A percentile compares a stretch with the other conserved stretches of the same genome.
phyloP scores from a whole-genome alignment of 257 asterid species.

The Scutellaria barbata region DNA sequence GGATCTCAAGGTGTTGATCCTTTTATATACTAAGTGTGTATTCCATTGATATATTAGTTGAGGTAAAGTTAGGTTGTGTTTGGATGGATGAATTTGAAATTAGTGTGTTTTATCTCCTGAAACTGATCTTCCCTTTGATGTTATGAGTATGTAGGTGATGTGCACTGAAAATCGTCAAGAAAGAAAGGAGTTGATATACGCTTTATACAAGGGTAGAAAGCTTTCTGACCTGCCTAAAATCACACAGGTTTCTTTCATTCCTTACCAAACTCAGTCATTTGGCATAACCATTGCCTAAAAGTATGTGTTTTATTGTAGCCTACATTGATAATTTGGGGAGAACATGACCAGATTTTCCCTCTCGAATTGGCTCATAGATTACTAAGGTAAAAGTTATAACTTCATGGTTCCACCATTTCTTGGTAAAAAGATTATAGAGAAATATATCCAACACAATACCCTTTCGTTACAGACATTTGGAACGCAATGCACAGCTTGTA shows the following conservation, averaged over 20 bases:
- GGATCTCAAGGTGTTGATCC: too few relatives aligned
- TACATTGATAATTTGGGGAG: slow-evolving; percentile 82
- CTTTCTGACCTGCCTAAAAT: slow-evolving; percentile 74
- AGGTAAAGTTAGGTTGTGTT: too few relatives aligned
- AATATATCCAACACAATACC: background rate
- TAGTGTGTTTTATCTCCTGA: background rate
- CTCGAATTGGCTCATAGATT: slow-evolving; percentile 73
- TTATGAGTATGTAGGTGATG: slow-evolving; percentile 60
- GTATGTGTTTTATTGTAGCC: slow-evolving; percentile 49
- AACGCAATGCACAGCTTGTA: slow-evolving; percentile 56
- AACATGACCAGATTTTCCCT: slow-evolving; percentile 75
- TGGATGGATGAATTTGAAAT: too few relatives aligned
- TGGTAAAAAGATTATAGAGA: background rate
- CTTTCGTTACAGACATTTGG: slow-evolving; percentile 65
- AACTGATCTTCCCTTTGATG: slow-evolving; percentile 3
- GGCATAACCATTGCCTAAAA: slow-evolving; percentile 22
- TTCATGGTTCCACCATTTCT: background rate
- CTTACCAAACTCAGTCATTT: background rate
- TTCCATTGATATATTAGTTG: too few relatives aligned
- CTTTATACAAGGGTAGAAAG: slow-evolving; percentile 68
- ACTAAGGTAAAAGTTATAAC: slow-evolving; percentile 48
- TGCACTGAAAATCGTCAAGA: slow-evolving; percentile 71
- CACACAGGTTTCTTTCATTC: slow-evolving; percentile 55
- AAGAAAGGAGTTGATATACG: slow-evolving; percentile 68
- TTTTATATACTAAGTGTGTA: too few relatives aligned